These are phyloP conservation scores for Raddia guianensis DNA, from an alignment of 176 grass and related monocot genomes.

Conservation along the genomic window DNA sequence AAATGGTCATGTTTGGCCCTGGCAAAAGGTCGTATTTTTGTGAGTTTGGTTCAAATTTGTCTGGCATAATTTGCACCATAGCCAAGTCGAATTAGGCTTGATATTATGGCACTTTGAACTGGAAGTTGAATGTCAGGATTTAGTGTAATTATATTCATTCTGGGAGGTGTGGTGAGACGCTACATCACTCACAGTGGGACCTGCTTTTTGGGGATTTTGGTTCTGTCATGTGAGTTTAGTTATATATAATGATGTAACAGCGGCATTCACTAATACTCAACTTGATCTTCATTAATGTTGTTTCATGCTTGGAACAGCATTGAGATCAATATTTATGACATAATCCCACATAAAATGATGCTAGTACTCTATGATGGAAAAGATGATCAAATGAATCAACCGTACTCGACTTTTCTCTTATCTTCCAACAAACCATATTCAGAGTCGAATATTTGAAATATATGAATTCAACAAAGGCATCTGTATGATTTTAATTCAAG, in stretches of 20 bases:
- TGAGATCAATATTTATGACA: not conserved
- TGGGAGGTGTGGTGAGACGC: not conserved
- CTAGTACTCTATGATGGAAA: not conserved
- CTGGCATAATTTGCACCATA: not conserved
- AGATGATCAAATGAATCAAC: slow-evolving; percentile 9
- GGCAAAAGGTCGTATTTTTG: not conserved
- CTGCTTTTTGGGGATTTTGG: not conserved
- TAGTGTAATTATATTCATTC: slow-evolving; percentile 9
- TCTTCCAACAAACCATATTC: not conserved
- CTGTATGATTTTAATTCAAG: not conserved
- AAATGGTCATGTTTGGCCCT: not conserved
- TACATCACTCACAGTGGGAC: not conserved
- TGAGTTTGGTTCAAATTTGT: not conserved
- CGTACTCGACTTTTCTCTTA: not conserved
- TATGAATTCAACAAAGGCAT: not conserved
- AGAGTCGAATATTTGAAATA: not conserved
- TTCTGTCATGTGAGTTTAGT: not conserved
- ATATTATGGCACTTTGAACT: not conserved
- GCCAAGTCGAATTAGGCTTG: not conserved
- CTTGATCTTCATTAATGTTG: not conserved
- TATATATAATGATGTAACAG: not conserved
- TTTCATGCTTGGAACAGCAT: slow-evolving; percentile 4
- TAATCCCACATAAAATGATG: slow-evolving; percentile 32
- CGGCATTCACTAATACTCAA: not conserved
- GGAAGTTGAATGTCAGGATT: not conserved